Base-by-base conservation (phyloP, 1,139 yeast genomes). In the Diutina sp. region DNA sequence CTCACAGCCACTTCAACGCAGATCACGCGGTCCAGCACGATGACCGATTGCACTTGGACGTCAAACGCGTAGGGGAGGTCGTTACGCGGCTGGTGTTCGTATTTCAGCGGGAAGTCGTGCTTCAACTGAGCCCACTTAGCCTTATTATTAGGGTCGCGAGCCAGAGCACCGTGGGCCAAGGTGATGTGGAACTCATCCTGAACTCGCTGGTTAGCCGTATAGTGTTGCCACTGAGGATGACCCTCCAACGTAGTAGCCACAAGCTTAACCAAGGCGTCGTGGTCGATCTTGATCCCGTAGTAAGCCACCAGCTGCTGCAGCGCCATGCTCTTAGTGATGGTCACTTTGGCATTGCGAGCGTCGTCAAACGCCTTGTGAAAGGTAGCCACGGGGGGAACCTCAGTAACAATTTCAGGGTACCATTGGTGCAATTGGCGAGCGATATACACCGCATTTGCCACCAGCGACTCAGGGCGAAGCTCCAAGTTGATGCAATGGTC, bases 161-260 rank as follows among this genome's bases (percentile, higher is more conserved):
- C 64, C 0, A 66, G 53, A 3, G 53, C 53, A 4, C 25, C 61
- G 66, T 93, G 98, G 0, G 83, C 80, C 52, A 91, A 67, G 0
- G 99, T 93, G 1, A 91, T 81, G 66, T 93, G 99, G 63, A 90
- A 87, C 47, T 74, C 77, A 0, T 65, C 57, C 62, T 85, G 90
- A 0, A 85, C 67, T 46, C 84, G 70, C 69, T 62, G 0, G 58
- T 61, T 0, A 64, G 56, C 51, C 73, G 66, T 44, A 74, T 60
- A 6, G 56, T 35, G 44, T 8, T 57, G 50, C 73, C 75, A 86
- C 55, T 60, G 63, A 25, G 55, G 60, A 55, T 67, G 62, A 51
- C 60, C 58, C 8, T 44, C 51, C 8, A 66, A 55, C 3, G 56
- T 25, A 0, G 41, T n/a, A 1, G 66, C 58, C 9, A 64, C 45